Conservation (phyloP, 2,329 filamentous ascomycete species). For the Chrysosphaeria jannelii region DNA sequence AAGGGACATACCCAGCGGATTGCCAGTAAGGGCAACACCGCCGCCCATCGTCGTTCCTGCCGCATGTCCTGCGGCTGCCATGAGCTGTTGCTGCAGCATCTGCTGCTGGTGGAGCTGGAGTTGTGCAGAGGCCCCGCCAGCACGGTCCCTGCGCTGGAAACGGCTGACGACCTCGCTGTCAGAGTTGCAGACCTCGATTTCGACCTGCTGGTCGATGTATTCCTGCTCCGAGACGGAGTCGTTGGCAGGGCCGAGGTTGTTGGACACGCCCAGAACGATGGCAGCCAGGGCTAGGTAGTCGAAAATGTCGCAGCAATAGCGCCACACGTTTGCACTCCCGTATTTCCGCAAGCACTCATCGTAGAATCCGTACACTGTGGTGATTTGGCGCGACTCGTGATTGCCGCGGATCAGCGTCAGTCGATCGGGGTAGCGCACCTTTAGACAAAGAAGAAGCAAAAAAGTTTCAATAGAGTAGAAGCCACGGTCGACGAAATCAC, state of each 20-base stretch:
- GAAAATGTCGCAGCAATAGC: conserved; percentile 92
- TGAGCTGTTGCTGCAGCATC: conserved; percentile 4
- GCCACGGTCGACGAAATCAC: conserved; percentile 90
- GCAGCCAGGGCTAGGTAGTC: conserved; percentile 84
- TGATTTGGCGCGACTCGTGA: conserved; percentile 90
- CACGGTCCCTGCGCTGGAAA: conserved; percentile 18
- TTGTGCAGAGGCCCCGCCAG: conserved; percentile 8
- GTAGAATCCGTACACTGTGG: conserved; percentile 93
- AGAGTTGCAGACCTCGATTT: conserved; percentile 80
- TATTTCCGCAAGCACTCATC: conserved; percentile 93
- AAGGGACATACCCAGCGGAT: too few species aligned
- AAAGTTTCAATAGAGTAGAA: conserved; percentile 97
- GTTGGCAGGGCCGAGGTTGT: conserved; percentile 21
- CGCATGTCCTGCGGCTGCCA: conserved; percentile 1
- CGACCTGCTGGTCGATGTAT: conserved; percentile 38
- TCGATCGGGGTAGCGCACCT: conserved; percentile 88
- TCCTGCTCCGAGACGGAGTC: conserved; percentile 15
- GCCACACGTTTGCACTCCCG: conserved; percentile 87
- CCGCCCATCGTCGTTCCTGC: neutral
- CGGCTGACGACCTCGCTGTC: conserved; percentile 50
- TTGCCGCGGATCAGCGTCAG: conserved; percentile 91
- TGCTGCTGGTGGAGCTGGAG: conserved; percentile 6
- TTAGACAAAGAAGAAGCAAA: conserved; percentile 76
- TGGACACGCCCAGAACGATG: conserved; percentile 63
- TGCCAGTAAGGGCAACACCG: neutral